phyloP scores from a whole-genome alignment of 2,329 filamentous ascomycete species.

The Verticillium isaacii region DNA sequence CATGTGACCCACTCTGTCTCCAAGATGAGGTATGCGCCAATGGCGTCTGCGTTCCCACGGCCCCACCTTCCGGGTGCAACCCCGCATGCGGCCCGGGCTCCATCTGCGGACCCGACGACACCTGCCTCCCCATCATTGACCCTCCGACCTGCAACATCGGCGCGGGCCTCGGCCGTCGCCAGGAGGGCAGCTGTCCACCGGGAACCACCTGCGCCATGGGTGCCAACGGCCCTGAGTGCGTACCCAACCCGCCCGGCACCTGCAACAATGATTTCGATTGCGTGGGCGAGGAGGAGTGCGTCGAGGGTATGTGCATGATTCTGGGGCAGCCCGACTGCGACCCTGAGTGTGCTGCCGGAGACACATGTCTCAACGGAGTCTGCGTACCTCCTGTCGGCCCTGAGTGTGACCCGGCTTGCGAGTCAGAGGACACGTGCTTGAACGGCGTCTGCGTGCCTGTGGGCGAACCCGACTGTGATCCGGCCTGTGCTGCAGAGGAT shows the following conservation, averaged over 20 bases:
- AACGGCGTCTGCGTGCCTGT: no score
- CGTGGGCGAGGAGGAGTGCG: no score
- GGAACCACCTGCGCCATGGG: background rate
- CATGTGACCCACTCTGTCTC: background rate
- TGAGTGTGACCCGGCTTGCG: no score
- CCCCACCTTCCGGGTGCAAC: background rate
- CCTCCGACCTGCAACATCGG: background rate
- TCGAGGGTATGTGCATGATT: no score
- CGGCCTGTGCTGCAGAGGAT: no score
- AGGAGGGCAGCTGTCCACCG: background rate
- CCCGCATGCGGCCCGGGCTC: background rate
- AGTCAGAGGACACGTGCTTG: no score
- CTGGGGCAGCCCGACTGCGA: background rate
- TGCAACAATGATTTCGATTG: background rate
- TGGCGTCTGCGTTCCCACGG: background rate
- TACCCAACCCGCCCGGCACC: background rate
- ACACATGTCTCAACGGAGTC: background rate
- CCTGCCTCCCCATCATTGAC: background rate
- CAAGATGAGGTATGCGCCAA: background rate
- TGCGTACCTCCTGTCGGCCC: background rate
- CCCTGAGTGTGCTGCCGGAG: background rate
- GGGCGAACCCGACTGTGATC: no score
- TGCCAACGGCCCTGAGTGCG: background rate
- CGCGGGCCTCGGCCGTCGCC: background rate
- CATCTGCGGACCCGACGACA: background rate